Conservation (phyloP, 1,139 yeast species). For the Meyerozyma athensensis region DNA sequence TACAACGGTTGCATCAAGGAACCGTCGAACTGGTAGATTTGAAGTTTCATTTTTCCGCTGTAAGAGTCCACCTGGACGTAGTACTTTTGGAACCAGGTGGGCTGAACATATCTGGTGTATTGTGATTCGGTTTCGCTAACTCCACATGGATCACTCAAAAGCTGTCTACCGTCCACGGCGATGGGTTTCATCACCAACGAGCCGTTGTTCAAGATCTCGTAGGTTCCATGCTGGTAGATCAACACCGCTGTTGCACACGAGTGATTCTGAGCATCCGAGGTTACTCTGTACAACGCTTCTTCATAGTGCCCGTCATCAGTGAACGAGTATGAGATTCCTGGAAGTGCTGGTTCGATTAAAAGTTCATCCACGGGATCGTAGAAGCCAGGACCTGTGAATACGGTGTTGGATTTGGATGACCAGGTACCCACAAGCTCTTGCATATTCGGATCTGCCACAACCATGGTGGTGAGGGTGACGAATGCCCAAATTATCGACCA, state of each 20-base stretch:
- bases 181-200: slow-evolving; percentile 67
- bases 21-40: slow-evolving; percentile 79
- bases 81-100: slow-evolving; percentile 56
- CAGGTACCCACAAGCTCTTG: slow-evolving; percentile 77
- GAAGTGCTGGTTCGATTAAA: slow-evolving; percentile 88
- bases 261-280: slow-evolving; percentile 69
- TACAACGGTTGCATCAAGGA: slow-evolving; percentile 80
- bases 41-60: slow-evolving; percentile 76
- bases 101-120: slow-evolving; percentile 70
- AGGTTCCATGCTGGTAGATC: slow-evolving; percentile 86
- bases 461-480: background rate
- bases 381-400: slow-evolving; percentile 95
- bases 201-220: slow-evolving; percentile 59
- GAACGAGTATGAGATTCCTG: slow-evolving; percentile 90
- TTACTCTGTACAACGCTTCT: slow-evolving; percentile 79
- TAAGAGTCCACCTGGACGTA: slow-evolving; percentile 65
- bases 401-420: slow-evolving; percentile 90
- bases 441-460: slow-evolving; percentile 18
- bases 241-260: slow-evolving; percentile 78
- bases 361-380: slow-evolving; percentile 94
- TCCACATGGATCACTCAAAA: slow-evolving; percentile 78
- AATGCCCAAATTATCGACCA: background rate
- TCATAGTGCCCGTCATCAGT: slow-evolving; percentile 89
- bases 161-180: slow-evolving; percentile 87
- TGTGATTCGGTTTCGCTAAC: slow-evolving; percentile 41